A percentile compares a stretch with the other conserved stretches of the same genome.
phyloP scores from a whole-genome alignment of 2,329 filamentous ascomycete genomes.

The Aspergillus piperis region DNA sequence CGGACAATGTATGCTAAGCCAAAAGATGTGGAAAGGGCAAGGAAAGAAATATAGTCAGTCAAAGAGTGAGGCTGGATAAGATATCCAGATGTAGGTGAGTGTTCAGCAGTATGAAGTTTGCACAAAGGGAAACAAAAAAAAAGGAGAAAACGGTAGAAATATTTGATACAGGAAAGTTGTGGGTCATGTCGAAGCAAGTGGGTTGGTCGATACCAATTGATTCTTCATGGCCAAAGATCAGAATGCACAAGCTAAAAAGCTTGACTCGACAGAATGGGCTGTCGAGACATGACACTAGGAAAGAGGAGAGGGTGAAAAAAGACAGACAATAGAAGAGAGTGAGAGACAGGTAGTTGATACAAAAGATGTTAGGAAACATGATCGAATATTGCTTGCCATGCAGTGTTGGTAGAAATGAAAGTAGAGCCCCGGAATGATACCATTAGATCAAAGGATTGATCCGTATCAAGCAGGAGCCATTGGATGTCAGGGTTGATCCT shows the following conservation, averaged over 20 bases:
- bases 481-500: constrained; percentile 14
- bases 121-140: background rate
- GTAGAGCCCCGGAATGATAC: constrained; percentile 2
- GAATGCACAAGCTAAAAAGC: background rate
- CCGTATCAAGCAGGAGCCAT: constrained; percentile 13
- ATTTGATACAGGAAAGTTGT: constrained; percentile 3
- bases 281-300: background rate
- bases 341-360: constrained; percentile 10
- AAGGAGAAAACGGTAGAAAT: background rate
- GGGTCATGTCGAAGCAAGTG: background rate
- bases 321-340: constrained; percentile 15
- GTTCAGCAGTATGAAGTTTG: background rate
- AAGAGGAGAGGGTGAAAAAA: constrained; percentile 3
- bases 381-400: constrained; percentile 17
- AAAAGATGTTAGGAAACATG: constrained; percentile 20
- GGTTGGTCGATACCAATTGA: background rate
- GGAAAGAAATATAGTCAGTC: constrained; percentile 2
- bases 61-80: constrained; percentile 1
- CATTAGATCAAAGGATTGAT: constrained; percentile 8
- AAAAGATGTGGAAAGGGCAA: background rate
- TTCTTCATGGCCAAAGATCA: background rate
- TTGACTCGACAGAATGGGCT: background rate
- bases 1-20: background rate
- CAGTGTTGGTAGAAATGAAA: constrained; percentile 11
- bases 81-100: background rate